Percentiles rank a stretch among this genome's conserved stretches.
phyloP scores from a whole-genome alignment of 805 yeast genomes.

The Scheffersomyces stipitis region DNA sequence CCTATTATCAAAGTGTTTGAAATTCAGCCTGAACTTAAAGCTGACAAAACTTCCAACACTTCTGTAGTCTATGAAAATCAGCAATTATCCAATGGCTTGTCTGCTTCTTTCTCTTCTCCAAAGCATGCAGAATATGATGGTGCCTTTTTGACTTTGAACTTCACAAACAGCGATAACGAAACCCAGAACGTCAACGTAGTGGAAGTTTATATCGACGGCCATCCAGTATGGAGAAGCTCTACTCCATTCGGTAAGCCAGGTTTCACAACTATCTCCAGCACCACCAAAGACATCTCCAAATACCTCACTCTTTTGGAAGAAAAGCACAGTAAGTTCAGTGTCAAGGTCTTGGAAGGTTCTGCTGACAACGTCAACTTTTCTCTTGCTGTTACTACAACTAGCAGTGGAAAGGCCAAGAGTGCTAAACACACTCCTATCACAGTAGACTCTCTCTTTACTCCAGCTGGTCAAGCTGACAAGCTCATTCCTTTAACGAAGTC shows the following conservation, averaged over 20 bases:
- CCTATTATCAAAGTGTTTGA: not conserved
- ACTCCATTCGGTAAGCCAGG: slow-evolving; percentile 17
- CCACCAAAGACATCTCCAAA: slow-evolving; percentile 25
- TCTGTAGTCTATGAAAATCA: not conserved
- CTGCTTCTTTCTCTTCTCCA: not conserved
- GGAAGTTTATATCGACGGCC: slow-evolving; percentile 22
- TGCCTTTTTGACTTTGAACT: slow-evolving; percentile 24
- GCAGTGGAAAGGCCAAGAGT: slow-evolving; percentile 8
- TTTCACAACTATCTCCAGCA: slow-evolving; percentile 17
- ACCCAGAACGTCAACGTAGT: slow-evolving; percentile 14
- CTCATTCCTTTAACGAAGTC: slow-evolving; percentile 19
- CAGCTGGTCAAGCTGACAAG: slow-evolving; percentile 20
- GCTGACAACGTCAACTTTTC: slow-evolving; percentile 15
- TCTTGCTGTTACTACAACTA: slow-evolving; percentile 19
- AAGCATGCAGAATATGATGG: slow-evolving; percentile 17
- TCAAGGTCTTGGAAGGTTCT: slow-evolving; percentile 23
- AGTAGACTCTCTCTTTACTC: slow-evolving; percentile 14
- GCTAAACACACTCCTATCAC: slow-evolving; percentile 4
- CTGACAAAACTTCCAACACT: not conserved
- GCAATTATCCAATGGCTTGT: not conserved
- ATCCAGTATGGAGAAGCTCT: slow-evolving; percentile 28
- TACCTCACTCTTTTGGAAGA: slow-evolving; percentile 17
- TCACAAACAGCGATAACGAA: slow-evolving; percentile 19
- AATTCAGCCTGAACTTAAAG: slow-evolving; percentile 1
- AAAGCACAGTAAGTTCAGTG: slow-evolving; percentile 9